Conservation (phyloP, 2,329 filamentous ascomycete species). For the Penicillium sp. region DNA sequence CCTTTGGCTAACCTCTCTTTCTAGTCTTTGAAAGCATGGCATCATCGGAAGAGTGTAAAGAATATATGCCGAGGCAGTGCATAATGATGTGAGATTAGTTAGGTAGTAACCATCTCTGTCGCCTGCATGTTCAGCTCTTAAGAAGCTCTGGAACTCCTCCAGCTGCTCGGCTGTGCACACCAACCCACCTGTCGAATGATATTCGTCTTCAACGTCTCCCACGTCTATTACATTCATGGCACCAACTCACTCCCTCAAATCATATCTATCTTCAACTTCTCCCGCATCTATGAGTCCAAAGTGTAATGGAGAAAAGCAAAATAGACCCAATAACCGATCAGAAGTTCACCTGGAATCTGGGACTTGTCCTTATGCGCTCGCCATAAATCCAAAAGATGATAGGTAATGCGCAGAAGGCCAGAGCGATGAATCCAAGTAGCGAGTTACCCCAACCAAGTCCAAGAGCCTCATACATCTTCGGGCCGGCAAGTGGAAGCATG, state of each 20-base stretch:
- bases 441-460: conserved; percentile 53
- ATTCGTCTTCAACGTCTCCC: too few species aligned
- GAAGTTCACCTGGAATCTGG: conserved; percentile 27
- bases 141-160: neutral
- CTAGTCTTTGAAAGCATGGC: conserved; percentile 3
- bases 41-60: neutral
- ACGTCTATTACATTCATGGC: too few species aligned
- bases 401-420: conserved; percentile 49
- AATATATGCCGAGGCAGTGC: conserved; percentile 2
- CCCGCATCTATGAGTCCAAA: neutral
- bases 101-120: neutral
- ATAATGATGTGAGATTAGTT: neutral
- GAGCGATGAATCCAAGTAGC: conserved; percentile 55
- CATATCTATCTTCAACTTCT: neutral
- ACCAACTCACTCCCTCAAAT: too few species aligned
- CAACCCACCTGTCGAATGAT: too few species aligned
- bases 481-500: conserved; percentile 60
- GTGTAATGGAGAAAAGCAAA: too few species aligned
- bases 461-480: conserved; percentile 48
- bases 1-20: neutral
- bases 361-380: conserved; percentile 34
- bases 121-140: neutral
- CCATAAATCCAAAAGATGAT: conserved; percentile 38
- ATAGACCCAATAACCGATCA: conserved; percentile 1
- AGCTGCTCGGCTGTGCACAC: too few species aligned